Evolutionary conservation across 176 grass and related monocot species (phyloP).

Genomic region (Microstegium vimineum): DNA sequence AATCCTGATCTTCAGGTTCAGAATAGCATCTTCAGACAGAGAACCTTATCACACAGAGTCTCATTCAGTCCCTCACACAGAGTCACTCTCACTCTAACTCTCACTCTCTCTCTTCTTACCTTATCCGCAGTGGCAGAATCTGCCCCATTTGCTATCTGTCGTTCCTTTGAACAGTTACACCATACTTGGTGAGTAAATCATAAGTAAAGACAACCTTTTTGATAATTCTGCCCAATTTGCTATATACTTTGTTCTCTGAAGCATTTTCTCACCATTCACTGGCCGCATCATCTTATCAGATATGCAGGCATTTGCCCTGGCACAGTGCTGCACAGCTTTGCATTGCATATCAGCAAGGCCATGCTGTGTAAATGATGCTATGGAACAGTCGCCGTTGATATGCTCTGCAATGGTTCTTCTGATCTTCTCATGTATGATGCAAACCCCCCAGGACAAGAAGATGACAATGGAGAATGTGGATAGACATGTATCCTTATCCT

Average conservation of each 20-base stretch:
- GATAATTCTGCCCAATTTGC: background rate
- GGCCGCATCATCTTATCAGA: background rate
- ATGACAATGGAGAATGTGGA: slow-evolving; percentile 29
- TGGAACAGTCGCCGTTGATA: slow-evolving; percentile 15
- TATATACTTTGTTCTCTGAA: background rate
- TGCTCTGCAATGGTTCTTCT: slow-evolving; percentile 6
- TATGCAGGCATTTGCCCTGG: background rate
- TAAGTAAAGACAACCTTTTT: background rate
- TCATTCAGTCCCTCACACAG: slow-evolving; percentile 3
- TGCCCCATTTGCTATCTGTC: background rate
- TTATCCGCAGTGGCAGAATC: slow-evolving; percentile 1
- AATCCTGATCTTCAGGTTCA: background rate
- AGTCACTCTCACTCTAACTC: background rate
- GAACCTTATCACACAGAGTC: background rate
- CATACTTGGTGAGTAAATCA: background rate
- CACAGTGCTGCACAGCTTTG: background rate
- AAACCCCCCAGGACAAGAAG: slow-evolving; percentile 5
- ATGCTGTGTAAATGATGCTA: slow-evolving; percentile 19
- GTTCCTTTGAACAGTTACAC: background rate
- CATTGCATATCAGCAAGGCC: slow-evolving; percentile 14
- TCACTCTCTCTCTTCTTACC: slow-evolving; percentile 1
- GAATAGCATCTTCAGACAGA: slow-evolving; percentile 37
- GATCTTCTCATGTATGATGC: slow-evolving; percentile 13
- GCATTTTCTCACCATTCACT: background rate
- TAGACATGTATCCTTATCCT: slow-evolving; percentile 42